A percentile compares a stretch with the other conserved stretches of the same genome.
These are phyloP conservation scores for Thalia dealbata DNA, from an alignment of 176 grass and related monocot species.

Conservation along the genomic window DNA sequence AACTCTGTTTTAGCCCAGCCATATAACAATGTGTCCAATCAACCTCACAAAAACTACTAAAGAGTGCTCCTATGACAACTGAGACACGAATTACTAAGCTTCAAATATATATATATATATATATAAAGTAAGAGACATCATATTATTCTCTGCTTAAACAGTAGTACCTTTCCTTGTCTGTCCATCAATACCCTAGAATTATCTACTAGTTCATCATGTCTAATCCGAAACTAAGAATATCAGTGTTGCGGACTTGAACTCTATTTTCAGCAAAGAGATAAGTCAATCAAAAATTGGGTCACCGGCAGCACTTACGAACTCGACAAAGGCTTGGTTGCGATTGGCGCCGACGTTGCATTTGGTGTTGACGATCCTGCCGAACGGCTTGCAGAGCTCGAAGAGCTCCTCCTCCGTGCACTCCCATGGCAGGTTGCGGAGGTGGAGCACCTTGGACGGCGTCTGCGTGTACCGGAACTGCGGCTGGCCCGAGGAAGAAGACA, in stretches of 20 bases:
- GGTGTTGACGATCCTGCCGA: slow-evolving; percentile 86
- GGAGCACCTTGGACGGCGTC: slow-evolving; percentile 95
- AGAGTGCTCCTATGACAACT: neutral
- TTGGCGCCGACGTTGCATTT: slow-evolving; percentile 97
- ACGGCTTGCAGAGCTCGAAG: slow-evolving; percentile 75
- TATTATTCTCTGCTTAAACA: neutral
- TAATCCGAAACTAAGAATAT: neutral
- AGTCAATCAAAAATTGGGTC: neutral
- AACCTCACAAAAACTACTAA: neutral
- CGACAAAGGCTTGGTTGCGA: slow-evolving; percentile 93
- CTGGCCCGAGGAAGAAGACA: slow-evolving; percentile 72
- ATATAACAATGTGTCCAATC: neutral
- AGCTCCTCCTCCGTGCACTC: slow-evolving; percentile 96
- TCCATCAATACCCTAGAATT: neutral
- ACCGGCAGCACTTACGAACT: slow-evolving; percentile 52
- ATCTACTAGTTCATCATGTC: neutral
- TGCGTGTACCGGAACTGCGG: slow-evolving; percentile 87
- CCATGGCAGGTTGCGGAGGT: slow-evolving; percentile 96
- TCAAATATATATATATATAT: no score
- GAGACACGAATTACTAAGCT: neutral
- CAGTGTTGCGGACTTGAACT: neutral
- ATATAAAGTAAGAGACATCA: neutral
- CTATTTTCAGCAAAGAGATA: neutral
- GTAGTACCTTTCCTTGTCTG: neutral
- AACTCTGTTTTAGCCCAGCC: neutral